Percentiles rank a stretch among this genome's conserved stretches.
Conservation (phyloP, 371 early-diverging fungal species). For the Saksenaea vasiformis region DNA sequence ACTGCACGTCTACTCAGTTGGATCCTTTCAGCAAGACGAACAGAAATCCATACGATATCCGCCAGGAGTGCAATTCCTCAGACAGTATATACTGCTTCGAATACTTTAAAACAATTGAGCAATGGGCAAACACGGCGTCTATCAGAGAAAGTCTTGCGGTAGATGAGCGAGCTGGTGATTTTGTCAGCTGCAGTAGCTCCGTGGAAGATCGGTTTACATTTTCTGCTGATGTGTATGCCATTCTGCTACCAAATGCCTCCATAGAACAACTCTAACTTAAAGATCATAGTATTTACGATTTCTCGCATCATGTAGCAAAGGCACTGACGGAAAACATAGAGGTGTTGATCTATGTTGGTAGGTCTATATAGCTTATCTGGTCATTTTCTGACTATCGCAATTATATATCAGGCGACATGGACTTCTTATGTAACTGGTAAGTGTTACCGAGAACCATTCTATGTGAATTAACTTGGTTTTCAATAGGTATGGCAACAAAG, state of each 20-base stretch:
- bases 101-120: constrained; percentile 67
- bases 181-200: constrained; percentile 68
- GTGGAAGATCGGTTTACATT: constrained; percentile 69
- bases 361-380: not conserved
- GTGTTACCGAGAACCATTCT: constrained; percentile 8
- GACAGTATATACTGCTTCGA: constrained; percentile 68
- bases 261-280: not conserved
- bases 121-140: constrained; percentile 68
- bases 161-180: constrained; percentile 48
- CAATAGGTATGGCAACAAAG: constrained; percentile 74
- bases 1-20: constrained; percentile 70
- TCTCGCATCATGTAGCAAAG: constrained; percentile 51
- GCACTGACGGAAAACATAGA: constrained; percentile 72
- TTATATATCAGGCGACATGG: constrained; percentile 51
- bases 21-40: constrained; percentile 57
- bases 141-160: constrained; percentile 68
- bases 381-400: not conserved
- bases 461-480: constrained; percentile 55
- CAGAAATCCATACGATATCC: constrained; percentile 73
- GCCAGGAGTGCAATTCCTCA: constrained; percentile 56
- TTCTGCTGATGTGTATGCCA: constrained; percentile 74
- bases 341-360: constrained; percentile 66
- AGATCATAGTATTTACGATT: not conserved
- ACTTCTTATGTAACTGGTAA: constrained; percentile 43
- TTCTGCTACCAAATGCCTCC: constrained; percentile 16